A percentile compares a stretch with the other conserved stretches of the same genome.
Conservation (phyloP, 345 rosid species). For the Triadica sebifera region DNA sequence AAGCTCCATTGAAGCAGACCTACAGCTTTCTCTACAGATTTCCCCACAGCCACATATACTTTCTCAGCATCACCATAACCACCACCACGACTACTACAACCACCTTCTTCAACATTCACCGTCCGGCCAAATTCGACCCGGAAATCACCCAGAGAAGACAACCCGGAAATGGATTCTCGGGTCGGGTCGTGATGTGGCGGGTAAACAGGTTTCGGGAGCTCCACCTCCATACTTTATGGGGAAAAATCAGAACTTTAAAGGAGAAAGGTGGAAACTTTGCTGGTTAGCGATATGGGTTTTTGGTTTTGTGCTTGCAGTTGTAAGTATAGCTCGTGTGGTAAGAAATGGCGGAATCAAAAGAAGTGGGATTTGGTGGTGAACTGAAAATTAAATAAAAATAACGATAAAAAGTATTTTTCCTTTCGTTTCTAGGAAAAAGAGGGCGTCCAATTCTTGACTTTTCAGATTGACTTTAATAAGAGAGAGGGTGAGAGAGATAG, state of each 20-base stretch:
- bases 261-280: not conserved
- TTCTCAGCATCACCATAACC: slow-evolving; percentile 23
- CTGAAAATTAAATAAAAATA: not conserved
- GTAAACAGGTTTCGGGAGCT: slow-evolving; percentile 31
- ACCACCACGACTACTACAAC: not conserved
- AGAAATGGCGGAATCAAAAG: not conserved
- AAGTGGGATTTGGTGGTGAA: slow-evolving; percentile 1
- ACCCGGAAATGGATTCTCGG: slow-evolving; percentile 17
- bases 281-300: not conserved
- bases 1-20: slow-evolving; percentile 51
- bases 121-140: slow-evolving; percentile 7
- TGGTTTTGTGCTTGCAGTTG: not conserved
- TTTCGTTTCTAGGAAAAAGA: not conserved
- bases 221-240: slow-evolving; percentile 43
- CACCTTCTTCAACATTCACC: slow-evolving; percentile 25
- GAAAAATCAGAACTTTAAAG: not conserved
- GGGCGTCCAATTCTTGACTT: not conserved
- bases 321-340: not conserved
- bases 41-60: slow-evolving; percentile 64
- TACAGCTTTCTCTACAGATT: slow-evolving; percentile 42
- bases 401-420: not conserved
- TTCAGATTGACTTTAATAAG: not conserved
- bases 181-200: slow-evolving; percentile 24
- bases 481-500: not conserved
- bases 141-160: slow-evolving; percentile 23